These are phyloP conservation scores for Aspergillus brasiliensis DNA, from an alignment of 2,329 filamentous ascomycete species.

Conservation along the genomic window DNA sequence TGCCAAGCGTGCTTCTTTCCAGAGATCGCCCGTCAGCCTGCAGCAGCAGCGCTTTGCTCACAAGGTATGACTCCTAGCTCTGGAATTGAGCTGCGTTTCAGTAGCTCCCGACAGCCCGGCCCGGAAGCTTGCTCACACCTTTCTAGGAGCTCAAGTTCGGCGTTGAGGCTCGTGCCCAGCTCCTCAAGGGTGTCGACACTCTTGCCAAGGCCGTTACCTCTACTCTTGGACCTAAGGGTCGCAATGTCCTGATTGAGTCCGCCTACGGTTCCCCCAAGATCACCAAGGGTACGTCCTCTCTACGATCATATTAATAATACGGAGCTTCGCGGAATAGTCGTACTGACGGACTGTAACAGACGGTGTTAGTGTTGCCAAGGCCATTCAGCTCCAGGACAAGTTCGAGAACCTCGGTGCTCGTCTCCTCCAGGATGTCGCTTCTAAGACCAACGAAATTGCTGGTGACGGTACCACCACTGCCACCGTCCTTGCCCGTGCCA, in stretches of 20 bases:
- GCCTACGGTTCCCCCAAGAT: constrained; percentile 99
- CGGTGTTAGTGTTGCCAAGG: constrained; percentile 86
- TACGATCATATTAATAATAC: constrained; percentile 18
- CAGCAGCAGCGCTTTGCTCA: constrained; percentile 96
- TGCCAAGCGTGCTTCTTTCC: constrained; percentile 58
- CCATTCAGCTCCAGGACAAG: constrained; percentile 93
- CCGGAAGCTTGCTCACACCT: constrained; percentile 31
- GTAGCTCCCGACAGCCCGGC: constrained; percentile 23
- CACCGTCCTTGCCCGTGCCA: constrained; percentile 93
- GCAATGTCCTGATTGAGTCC: constrained; percentile 98
- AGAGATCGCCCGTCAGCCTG: constrained; percentile 67
- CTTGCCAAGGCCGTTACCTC: constrained; percentile 94
- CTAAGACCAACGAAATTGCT: constrained; percentile 98
- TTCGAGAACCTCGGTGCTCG: constrained; percentile 99
- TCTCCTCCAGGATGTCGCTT: constrained; percentile 95
- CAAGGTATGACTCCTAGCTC: constrained; percentile 67
- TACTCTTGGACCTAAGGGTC: constrained; percentile 94
- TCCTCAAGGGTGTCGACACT: constrained; percentile 93
- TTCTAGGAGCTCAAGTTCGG: constrained; percentile 94
- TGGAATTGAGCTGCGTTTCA: constrained; percentile 12
- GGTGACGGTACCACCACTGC: constrained; percentile 98
- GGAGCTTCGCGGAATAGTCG: neutral
- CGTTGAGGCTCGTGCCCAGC: constrained; percentile 85
- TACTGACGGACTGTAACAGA: constrained; percentile 55
- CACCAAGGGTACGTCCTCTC: constrained; percentile 76